A percentile compares a stretch with the other conserved stretches of the same genome.
phyloP scores from a whole-genome alignment of 495 filamentous ascomycete species.

The Podospora tetraspora region DNA sequence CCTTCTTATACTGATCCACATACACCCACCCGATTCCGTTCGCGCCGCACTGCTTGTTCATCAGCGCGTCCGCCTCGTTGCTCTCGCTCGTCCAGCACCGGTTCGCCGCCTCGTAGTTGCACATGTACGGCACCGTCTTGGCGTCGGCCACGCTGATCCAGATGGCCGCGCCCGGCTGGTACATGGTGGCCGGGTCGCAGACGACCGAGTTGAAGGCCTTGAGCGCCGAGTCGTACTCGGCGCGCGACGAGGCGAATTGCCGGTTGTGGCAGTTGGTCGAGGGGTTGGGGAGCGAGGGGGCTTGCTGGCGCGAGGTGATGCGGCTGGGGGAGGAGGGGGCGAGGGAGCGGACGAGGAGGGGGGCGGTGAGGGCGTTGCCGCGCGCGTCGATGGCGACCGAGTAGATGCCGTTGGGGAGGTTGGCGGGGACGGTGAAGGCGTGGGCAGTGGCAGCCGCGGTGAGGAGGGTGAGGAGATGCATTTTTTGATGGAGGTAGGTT shows the following conservation, averaged over 20 bases:
- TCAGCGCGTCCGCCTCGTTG: not conserved
- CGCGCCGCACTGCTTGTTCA: not conserved
- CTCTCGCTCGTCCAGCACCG: conserved; percentile 12
- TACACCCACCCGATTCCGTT: conserved; percentile 3
- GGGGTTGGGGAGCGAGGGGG: not conserved
- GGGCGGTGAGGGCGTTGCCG: not conserved
- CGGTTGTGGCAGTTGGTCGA: conserved; percentile 10
- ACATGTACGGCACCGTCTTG: conserved; percentile 4
- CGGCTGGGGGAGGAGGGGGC: not conserved
- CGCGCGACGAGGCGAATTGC: not conserved
- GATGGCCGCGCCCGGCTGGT: not conserved
- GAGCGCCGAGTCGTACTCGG: not conserved
- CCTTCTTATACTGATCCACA: not conserved
- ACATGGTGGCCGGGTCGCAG: not conserved
- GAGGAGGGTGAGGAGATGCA: not conserved
- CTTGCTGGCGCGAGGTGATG: not conserved
- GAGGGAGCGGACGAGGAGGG: not conserved
- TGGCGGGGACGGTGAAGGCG: conserved; percentile 5
- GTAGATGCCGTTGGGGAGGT: conserved; percentile 7
- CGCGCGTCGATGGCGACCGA: not conserved
- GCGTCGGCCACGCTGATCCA: not conserved
- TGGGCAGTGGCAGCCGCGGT: not conserved
- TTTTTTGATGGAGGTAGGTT: not conserved
- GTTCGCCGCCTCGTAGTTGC: conserved; percentile 4
- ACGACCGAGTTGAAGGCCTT: conserved; percentile 4